These are phyloP conservation scores for Phytophthora melonis DNA, from an alignment of 352 stramenopile species.

Conservation along the genomic window DNA sequence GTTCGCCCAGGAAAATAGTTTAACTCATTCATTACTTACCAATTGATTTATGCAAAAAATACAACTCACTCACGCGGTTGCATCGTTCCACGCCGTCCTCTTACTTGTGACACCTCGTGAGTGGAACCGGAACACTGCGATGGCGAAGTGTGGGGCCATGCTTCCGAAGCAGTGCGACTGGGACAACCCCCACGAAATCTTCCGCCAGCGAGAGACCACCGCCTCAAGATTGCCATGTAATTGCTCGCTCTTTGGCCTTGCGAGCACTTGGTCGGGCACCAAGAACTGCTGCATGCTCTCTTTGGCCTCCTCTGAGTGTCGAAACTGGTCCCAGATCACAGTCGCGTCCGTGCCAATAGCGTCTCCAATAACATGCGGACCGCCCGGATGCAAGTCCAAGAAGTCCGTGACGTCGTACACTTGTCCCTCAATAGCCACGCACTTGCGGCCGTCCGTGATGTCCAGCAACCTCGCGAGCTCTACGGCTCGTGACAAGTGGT, in stretches of 20 bases:
- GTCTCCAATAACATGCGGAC: conserved; percentile 77
- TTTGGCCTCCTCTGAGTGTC: conserved; percentile 70
- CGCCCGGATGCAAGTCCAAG: conserved; percentile 70
- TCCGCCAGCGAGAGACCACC: conserved; percentile 54
- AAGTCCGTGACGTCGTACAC: conserved; percentile 82
- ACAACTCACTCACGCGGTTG: conserved; percentile 11
- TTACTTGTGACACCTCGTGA: conserved; percentile 26
- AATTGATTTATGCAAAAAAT: conserved; percentile 17
- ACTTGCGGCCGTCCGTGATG: conserved; percentile 52
- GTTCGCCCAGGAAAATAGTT: conserved; percentile 6
- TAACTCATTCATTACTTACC: conserved; percentile 9
- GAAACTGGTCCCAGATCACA: conserved; percentile 75
- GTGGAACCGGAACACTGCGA: conserved; percentile 52
- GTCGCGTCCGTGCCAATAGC: conserved; percentile 76
- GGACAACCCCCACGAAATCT: conserved; percentile 63
- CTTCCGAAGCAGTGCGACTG: conserved; percentile 63
- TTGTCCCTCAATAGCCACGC: conserved; percentile 64
- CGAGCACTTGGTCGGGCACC: conserved; percentile 57
- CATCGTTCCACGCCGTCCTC: neutral
- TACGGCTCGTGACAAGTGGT: conserved; percentile 70
- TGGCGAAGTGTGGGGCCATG: conserved; percentile 52
- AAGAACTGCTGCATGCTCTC: conserved; percentile 71
- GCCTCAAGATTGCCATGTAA: conserved; percentile 50
- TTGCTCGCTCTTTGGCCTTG: conserved; percentile 24
- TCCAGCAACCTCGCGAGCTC: conserved; percentile 67